phyloP scores from a whole-genome alignment of 441 rosid species.

The Kokia cookei region DNA sequence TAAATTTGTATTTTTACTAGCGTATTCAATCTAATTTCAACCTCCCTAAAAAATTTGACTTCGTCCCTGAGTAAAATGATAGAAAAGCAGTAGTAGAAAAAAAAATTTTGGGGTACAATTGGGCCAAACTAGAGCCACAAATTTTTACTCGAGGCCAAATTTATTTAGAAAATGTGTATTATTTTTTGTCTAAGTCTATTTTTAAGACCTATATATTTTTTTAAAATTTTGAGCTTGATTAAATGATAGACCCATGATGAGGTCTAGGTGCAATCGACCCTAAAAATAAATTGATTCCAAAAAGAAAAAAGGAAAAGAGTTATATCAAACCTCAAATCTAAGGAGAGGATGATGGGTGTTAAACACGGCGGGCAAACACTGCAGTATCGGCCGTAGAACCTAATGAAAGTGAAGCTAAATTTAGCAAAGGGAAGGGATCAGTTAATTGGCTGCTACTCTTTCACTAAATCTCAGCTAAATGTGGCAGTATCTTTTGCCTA shows the following conservation, averaged over 20 bases:
- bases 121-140: no score
- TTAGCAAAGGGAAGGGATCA: slow-evolving; percentile 22
- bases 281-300: neutral
- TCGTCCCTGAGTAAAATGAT: no score
- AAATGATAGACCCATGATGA: fast-evolving
- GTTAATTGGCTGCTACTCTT: slow-evolving; percentile 34
- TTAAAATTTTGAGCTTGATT: fast-evolving
- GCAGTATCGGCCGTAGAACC: slow-evolving; percentile 39
- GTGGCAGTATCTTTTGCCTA: slow-evolving; percentile 44
- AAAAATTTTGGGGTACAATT: no score
- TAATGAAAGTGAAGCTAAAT: slow-evolving; percentile 18
- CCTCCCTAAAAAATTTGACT: no score
- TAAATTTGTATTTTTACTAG: no score
- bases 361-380: slow-evolving; percentile 35
- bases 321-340: neutral
- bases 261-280: neutral
- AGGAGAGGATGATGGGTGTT: slow-evolving; percentile 28
- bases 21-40: no score
- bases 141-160: no score
- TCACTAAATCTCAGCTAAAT: slow-evolving; percentile 25
- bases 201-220: no score
- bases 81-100: no score
- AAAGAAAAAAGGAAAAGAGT: neutral
- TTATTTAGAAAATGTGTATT: no score
- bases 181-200: no score